A percentile compares a stretch with the other conserved stretches of the same genome.
Evolutionary conservation across 73 alveolate species (phyloP).

Genomic region (Tetrahymena borealis): DNA sequence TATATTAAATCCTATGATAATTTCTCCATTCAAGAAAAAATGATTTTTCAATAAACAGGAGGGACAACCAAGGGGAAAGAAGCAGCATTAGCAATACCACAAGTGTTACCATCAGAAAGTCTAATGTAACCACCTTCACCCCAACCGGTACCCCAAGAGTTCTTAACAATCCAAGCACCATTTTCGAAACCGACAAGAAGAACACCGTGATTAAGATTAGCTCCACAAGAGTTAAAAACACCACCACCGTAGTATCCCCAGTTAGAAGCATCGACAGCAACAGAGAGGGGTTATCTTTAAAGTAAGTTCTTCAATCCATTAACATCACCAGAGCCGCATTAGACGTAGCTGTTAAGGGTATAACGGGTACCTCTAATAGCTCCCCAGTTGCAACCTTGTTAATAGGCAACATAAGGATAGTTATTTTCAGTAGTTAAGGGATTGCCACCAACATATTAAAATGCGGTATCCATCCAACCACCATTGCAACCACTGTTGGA

Average conservation of each 20-base stretch:
- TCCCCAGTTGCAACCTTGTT: background rate
- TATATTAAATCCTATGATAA: no score
- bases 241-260: constrained; percentile 22
- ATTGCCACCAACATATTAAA: constrained; percentile 9
- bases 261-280: constrained; percentile 37
- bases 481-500: constrained; percentile 63
- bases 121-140: constrained; percentile 37
- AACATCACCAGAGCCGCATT: background rate
- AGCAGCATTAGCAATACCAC: constrained; percentile 3
- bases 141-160: constrained; percentile 40
- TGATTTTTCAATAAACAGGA: no score
- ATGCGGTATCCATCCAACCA: constrained; percentile 54
- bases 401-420: constrained; percentile 44
- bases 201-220: constrained; percentile 36
- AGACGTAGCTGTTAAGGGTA: background rate
- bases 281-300: constrained; percentile 26
- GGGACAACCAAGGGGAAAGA: background rate
- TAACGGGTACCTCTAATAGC: background rate
- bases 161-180: constrained; percentile 7
- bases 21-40: no score
- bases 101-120: constrained; percentile 20
- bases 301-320: background rate
- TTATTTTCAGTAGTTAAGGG: constrained; percentile 33
- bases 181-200: constrained; percentile 20
- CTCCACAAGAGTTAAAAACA: constrained; percentile 5